Percentiles rank a stretch among this genome's conserved stretches.
phyloP scores from a whole-genome alignment of 305 asterid species.

The Rubia occidens region DNA sequence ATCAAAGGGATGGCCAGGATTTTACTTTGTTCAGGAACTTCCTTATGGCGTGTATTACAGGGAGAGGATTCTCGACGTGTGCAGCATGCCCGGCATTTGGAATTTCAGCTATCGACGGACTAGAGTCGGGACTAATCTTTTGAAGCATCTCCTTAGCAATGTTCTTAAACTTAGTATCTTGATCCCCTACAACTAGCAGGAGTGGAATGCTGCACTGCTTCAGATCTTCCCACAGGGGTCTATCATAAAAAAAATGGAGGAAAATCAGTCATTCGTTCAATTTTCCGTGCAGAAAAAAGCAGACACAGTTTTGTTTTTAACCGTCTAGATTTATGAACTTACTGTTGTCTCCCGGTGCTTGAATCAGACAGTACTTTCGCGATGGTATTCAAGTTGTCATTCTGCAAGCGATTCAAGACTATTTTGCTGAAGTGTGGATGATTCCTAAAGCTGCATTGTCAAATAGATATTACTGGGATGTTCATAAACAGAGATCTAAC shows the following conservation, averaged over 20 bases:
- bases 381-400: constrained; percentile 54
- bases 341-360: constrained; percentile 90
- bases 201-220: constrained; percentile 57
- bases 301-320: background rate
- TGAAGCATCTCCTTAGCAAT: constrained; percentile 48
- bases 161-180: constrained; percentile 68
- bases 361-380: constrained; percentile 57
- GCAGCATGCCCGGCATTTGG: constrained; percentile 80
- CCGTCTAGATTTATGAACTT: constrained; percentile 25
- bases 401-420: constrained; percentile 47
- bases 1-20: background rate
- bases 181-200: constrained; percentile 70
- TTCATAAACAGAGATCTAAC: background rate
- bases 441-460: constrained; percentile 56
- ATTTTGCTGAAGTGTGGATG: constrained; percentile 66
- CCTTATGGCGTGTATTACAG: constrained; percentile 52
- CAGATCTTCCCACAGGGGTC: constrained; percentile 86
- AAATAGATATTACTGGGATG: background rate
- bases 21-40: constrained; percentile 36
- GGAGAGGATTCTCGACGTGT: constrained; percentile 87
- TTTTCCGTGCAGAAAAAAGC: background rate
- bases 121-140: constrained; percentile 22
- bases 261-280: background rate
- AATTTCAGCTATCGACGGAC: constrained; percentile 44
- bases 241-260: constrained; percentile 16